These are phyloP conservation scores for barrel medic (Medicago truncatula) DNA, from an alignment of 306 rosid species.

Conservation along the genomic window DNA sequence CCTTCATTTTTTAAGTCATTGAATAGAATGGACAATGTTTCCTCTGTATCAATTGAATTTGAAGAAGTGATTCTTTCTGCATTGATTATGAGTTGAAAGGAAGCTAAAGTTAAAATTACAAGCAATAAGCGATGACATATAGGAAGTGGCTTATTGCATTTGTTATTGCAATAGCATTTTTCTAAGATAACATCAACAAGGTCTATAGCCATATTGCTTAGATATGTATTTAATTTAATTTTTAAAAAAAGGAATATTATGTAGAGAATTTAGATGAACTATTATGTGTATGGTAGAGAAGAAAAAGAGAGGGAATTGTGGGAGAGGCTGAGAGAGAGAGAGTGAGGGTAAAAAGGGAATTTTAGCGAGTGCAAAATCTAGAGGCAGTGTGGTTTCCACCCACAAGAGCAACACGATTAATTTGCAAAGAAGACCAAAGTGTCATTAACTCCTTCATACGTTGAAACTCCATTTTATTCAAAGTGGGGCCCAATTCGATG, in stretches of 20 bases:
- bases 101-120: slow-evolving; percentile 44
- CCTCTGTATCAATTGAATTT: neutral
- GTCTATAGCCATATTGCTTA: slow-evolving; percentile 45
- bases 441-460: slow-evolving; percentile 68
- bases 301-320: neutral
- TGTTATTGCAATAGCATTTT: neutral
- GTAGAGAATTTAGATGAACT: neutral
- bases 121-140: slow-evolving; percentile 38
- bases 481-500: slow-evolving; percentile 50
- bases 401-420: slow-evolving; percentile 60
- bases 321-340: slow-evolving; percentile 14
- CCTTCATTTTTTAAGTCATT: slow-evolving; percentile 63
- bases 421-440: slow-evolving; percentile 57
- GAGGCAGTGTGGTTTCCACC: slow-evolving; percentile 94
- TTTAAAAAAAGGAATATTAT: neutral
- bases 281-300: neutral
- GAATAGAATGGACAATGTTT: slow-evolving; percentile 43
- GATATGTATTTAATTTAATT: no score
- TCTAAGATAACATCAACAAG: slow-evolving; percentile 43
- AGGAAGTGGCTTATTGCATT: slow-evolving; percentile 31
- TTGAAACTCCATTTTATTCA: slow-evolving; percentile 66
- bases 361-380: slow-evolving; percentile 83
- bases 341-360: neutral
- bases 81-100: slow-evolving; percentile 30
- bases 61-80: slow-evolving; percentile 16